Conservation (phyloP, 768 basidiomycete genomes). For the Albatrellus ellisii region DNA sequence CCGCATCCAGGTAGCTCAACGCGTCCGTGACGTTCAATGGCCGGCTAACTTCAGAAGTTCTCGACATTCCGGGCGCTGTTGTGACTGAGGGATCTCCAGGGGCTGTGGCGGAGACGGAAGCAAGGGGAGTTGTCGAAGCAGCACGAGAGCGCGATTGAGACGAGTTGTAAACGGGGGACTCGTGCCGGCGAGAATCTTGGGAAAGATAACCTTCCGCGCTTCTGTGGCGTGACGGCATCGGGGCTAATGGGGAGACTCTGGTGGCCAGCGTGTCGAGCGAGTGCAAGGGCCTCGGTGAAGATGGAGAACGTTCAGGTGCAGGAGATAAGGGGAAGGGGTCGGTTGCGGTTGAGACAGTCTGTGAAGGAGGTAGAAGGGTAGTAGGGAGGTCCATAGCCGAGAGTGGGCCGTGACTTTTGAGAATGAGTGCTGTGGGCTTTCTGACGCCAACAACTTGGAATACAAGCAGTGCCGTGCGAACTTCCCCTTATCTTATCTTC, state of each 20-base stretch:
- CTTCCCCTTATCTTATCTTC: not conserved
- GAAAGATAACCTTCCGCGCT: too few species aligned
- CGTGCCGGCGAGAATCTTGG: too few species aligned
- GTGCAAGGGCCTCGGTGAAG: not conserved
- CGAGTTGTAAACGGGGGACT: too few species aligned
- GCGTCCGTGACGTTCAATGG: conserved; percentile 90
- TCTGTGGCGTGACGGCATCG: too few species aligned
- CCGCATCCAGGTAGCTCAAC: conserved; percentile 85
- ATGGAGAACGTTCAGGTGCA: not conserved
- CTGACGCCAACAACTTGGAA: not conserved
- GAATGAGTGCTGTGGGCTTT: too few species aligned
- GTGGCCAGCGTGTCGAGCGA: not conserved
- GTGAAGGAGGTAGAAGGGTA: not conserved
- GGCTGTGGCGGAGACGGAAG: not conserved
- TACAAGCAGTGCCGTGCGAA: not conserved
- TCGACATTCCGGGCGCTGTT: conserved; percentile 15
- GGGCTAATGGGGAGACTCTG: not conserved
- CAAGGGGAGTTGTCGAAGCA: not conserved
- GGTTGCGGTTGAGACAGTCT: not conserved
- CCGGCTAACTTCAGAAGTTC: conserved; percentile 27
- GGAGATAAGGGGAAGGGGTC: not conserved
- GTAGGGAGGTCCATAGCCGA: not conserved
- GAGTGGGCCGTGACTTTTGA: too few species aligned
- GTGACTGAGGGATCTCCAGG: not conserved
- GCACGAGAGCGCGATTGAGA: not conserved